Base-by-base conservation (phyloP, 768 basidiomycete species). In the Psilocybe subaeruginosa region DNA sequence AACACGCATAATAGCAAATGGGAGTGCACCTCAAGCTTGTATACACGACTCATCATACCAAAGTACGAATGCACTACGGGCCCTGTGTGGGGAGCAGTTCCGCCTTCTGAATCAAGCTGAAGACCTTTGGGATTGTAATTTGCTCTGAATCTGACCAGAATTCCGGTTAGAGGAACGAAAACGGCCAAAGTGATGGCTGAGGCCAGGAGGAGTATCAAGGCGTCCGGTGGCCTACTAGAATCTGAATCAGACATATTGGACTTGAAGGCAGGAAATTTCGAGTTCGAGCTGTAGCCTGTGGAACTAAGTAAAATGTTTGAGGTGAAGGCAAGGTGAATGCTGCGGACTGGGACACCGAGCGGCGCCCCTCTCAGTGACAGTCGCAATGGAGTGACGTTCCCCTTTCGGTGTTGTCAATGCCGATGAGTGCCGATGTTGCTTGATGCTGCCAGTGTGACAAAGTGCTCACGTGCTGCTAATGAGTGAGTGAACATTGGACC, bases 121-220 rank as follows among this genome's bases (percentile, higher is more conserved):
- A 95, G 85, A 37, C 89, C 91, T 72, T 90, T 91, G 2, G 93
- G 93, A 69, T 91, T 92, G 77, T 91, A 94, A 70, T 94, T 92
- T 31, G 90, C 91, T 73, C 93, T 82, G 71, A 91, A 87, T 50
- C 92, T 82, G 7, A 93, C 87, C 8, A 93, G 78, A 11, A 88
- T 79, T 3, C 91, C 92, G 7, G 85, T 81, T 11, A 92, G 74
- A 9, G 87, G 85, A 4, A 91, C 83, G 16, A 85, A 75, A 29
- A 90, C 70, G 37, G 76, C 79, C n/a, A 91, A 72, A 37, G 84
- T 85, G 37, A 88, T 47, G 23, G 76, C 74, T 29, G 86, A 67
- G 19, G 86, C 83, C 8, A 79, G 63, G 16, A 83, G 56, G 4
- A 86, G 68, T 9, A 85, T 56, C 6, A 81, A 46, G 8, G 76